Percentiles rank a stretch among this genome's conserved stretches.
Conservation (phyloP, 1,139 yeast species). For the Magnusiomyces tetraspermus region DNA sequence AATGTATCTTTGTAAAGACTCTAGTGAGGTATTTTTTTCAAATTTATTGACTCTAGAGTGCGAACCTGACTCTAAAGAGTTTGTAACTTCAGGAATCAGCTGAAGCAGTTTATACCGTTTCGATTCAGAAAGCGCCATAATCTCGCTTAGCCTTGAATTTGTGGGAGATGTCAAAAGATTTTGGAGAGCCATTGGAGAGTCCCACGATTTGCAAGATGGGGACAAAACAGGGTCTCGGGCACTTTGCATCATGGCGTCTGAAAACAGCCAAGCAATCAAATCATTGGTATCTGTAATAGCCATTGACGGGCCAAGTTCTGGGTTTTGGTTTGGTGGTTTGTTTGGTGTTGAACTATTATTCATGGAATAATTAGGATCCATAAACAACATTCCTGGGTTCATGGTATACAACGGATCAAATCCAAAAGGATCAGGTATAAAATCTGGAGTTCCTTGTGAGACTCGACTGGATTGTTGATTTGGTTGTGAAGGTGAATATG, state of each 20-base stretch:
- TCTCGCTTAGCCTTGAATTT: constrained; percentile 10
- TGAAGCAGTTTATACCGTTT: constrained; percentile 17
- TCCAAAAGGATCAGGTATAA: too few relatives aligned
- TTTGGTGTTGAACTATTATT: not conserved
- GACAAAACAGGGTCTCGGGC: constrained; percentile 27
- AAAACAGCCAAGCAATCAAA: constrained; percentile 32
- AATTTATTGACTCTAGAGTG: not conserved
- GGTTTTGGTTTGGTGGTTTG: not conserved
- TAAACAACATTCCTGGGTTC: not conserved
- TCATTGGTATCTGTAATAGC: constrained; percentile 11
- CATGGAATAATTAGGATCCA: not conserved
- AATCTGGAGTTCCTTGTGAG: too few relatives aligned
- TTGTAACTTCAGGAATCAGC: constrained; percentile 9
- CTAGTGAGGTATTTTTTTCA: not conserved
- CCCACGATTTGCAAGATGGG: constrained; percentile 23
- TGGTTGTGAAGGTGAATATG: too few relatives aligned
- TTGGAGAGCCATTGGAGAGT: constrained; percentile 34
- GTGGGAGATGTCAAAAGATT: constrained; percentile 32
- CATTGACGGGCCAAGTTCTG: not conserved
- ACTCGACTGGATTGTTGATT: too few relatives aligned
- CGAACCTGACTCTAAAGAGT: not conserved
- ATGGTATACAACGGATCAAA: constrained; percentile 2
- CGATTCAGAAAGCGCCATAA: constrained; percentile 13
- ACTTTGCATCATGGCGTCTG: constrained; percentile 29
- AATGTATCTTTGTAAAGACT: constrained; percentile 21